A percentile compares a stretch with the other conserved stretches of the same genome.
Evolutionary conservation across 331 rosid genomes (phyloP).

Genomic region (Pyracantha coccinea): DNA sequence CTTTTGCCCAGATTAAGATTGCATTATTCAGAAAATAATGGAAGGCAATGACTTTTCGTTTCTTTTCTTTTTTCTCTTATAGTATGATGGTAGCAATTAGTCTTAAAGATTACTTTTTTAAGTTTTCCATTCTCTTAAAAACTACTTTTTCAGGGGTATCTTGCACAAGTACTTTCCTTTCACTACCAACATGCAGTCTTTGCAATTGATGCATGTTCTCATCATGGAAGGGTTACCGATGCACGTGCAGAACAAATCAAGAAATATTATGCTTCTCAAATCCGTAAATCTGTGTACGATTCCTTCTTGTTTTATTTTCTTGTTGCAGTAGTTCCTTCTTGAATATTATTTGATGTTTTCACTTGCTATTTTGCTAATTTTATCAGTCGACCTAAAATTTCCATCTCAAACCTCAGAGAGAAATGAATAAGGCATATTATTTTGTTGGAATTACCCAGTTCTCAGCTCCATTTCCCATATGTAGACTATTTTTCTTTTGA

Average conservation of each 20-base stretch:
- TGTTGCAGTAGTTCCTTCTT: background rate
- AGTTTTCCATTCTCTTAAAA: background rate
- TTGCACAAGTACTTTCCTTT: constrained; percentile 85
- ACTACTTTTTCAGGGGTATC: constrained; percentile 66
- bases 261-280: constrained; percentile 61
- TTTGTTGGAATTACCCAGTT: background rate
- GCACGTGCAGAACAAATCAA: constrained; percentile 71
- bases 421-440: background rate
- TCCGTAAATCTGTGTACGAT: constrained; percentile 65
- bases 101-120: background rate
- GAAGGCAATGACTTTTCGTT: background rate
- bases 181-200: constrained; percentile 70
- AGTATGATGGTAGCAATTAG: background rate
- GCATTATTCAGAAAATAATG: background rate
- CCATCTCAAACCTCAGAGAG: background rate
- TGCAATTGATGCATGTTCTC: constrained; percentile 90
- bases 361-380: background rate
- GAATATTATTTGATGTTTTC: background rate
- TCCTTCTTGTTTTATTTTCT: background rate
- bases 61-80: background rate
- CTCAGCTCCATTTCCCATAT: background rate
- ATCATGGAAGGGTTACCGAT: constrained; percentile 78
- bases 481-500: too few relatives aligned
- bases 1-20: background rate
- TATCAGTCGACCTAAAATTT: background rate